Conservation (phyloP, 805 yeast species). For the Monosporozyma siamensis region DNA sequence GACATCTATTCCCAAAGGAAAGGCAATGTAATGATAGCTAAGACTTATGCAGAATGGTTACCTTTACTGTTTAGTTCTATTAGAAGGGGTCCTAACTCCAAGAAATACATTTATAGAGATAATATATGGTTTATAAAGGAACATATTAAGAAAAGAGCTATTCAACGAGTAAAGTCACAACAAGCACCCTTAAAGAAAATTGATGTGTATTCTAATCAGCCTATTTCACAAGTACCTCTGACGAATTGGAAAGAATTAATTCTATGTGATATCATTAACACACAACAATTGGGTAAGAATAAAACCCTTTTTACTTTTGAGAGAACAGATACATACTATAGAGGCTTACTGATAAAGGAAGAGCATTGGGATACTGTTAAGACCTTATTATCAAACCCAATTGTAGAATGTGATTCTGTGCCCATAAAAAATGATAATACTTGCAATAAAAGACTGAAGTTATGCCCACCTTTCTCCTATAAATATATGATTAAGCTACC, state of each 20-base stretch:
- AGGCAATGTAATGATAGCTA: neutral
- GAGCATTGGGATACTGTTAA: neutral
- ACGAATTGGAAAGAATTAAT: neutral
- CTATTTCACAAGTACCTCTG: neutral
- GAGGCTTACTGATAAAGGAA: neutral
- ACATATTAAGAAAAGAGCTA: neutral
- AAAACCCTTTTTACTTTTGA: neutral
- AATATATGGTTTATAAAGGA: neutral
- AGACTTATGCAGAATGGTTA: conserved; percentile 1
- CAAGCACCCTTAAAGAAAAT: neutral
- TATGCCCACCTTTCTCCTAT: neutral
- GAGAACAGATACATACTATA: neutral
- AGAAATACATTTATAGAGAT: conserved; percentile 2
- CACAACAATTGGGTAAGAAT: neutral
- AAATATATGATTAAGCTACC: conserved; percentile 6
- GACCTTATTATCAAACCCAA: neutral
- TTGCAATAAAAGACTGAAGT: neutral
- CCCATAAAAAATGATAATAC: neutral
- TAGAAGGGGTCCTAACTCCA: neutral
- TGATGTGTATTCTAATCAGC: neutral
- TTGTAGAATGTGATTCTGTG: neutral
- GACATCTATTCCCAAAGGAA: neutral
- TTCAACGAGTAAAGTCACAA: neutral
- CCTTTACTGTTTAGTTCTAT: neutral
- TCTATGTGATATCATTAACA: neutral